Evolutionary conservation across 1,139 yeast species (phyloP).

Genomic region (Trichomonascaceae sp.): DNA sequence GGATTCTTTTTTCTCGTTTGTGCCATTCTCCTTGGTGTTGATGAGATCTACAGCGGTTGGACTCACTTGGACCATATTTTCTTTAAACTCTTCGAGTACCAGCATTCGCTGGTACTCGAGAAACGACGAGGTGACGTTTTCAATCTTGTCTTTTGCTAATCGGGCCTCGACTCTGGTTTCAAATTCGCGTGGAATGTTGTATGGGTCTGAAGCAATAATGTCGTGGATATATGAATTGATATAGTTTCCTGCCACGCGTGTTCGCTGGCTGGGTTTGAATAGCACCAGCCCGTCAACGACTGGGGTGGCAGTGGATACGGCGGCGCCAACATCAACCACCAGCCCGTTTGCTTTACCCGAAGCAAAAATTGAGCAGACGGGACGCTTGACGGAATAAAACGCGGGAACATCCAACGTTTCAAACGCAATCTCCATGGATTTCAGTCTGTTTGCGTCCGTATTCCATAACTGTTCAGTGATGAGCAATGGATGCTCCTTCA

Average conservation of each 20-base stretch:
- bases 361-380: slow-evolving; percentile 86
- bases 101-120: slow-evolving; percentile 19
- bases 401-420: slow-evolving; percentile 76
- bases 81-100: slow-evolving; percentile 49
- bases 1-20: too few relatives aligned
- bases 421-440: slow-evolving; percentile 60
- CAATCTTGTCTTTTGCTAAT: background rate
- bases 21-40: too few relatives aligned
- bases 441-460: slow-evolving; percentile 50
- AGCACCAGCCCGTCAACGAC: slow-evolving; percentile 87
- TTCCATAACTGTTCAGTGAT: slow-evolving; percentile 87
- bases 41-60: slow-evolving; percentile 28
- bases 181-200: too few relatives aligned
- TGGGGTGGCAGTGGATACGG: slow-evolving; percentile 73
- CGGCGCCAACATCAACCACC: slow-evolving; percentile 89
- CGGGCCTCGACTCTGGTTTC: background rate
- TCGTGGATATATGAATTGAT: slow-evolving; percentile 19
- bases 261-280: slow-evolving; percentile 30
- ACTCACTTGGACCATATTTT: slow-evolving; percentile 35
- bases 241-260: slow-evolving; percentile 27
- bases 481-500: slow-evolving; percentile 60
- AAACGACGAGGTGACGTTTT: slow-evolving; percentile 16
- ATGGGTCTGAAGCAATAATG: slow-evolving; percentile 12
- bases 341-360: slow-evolving; percentile 88
- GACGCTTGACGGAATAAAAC: slow-evolving; percentile 68